A percentile compares a stretch with the other conserved stretches of the same genome.
Conservation (phyloP, 805 yeast genomes). For the Metschnikowia lunata region DNA sequence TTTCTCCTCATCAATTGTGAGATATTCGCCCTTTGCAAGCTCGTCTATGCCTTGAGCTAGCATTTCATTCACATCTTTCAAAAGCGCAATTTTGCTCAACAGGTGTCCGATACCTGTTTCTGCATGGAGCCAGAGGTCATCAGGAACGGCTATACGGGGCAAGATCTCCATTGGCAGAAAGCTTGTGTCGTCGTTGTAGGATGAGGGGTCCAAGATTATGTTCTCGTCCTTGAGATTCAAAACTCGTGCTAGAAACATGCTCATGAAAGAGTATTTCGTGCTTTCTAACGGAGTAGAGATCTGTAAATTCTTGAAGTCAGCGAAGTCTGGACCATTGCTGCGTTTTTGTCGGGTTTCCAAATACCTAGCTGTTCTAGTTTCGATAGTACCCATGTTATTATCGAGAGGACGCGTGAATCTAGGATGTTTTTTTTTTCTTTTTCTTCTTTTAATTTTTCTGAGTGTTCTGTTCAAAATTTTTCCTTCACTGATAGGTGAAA, state of each 20-base stretch:
- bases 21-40: constrained; percentile 15
- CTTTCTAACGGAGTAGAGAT: constrained; percentile 27
- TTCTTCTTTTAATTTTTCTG: too few relatives aligned
- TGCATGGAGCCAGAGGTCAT: constrained; percentile 34
- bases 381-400: too few relatives aligned
- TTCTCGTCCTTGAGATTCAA: constrained; percentile 21
- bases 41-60: constrained; percentile 12
- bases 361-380: too few relatives aligned
- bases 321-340: too few relatives aligned
- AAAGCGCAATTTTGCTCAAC: constrained; percentile 28
- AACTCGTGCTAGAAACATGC: constrained; percentile 23
- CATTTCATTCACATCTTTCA: constrained; percentile 31
- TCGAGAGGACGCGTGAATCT: too few relatives aligned
- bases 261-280: constrained; percentile 24
- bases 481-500: too few relatives aligned
- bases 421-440: too few relatives aligned
- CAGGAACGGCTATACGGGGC: constrained; percentile 32
- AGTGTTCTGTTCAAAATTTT: too few relatives aligned
- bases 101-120: constrained; percentile 28
- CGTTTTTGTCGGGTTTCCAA: too few relatives aligned
- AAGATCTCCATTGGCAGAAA: constrained; percentile 22
- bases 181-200: not conserved
- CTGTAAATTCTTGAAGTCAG: constrained; percentile 11
- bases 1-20: constrained; percentile 23
- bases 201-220: constrained; percentile 11